These are phyloP conservation scores for Rhizopus sp. DNA, from an alignment of 371 early-diverging fungal species.

Conservation along the genomic window DNA sequence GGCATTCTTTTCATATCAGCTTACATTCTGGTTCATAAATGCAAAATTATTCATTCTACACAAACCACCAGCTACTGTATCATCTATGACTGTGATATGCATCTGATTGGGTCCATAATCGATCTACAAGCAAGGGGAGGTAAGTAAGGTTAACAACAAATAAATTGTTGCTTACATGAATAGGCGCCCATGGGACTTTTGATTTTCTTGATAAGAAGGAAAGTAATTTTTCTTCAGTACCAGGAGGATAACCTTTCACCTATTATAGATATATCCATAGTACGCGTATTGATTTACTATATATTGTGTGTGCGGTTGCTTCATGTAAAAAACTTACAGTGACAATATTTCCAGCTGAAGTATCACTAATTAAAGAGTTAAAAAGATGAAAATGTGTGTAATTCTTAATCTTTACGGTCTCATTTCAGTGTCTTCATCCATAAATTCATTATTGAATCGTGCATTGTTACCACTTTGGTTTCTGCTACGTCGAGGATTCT, in stretches of 20 bases:
- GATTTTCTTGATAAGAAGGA: constrained; percentile 41
- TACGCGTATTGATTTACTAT: neutral
- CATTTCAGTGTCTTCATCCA: constrained; percentile 48
- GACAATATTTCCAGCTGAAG: constrained; percentile 12
- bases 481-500: constrained; percentile 19
- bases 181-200: constrained; percentile 37
- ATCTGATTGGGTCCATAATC: constrained; percentile 17
- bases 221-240: constrained; percentile 35
- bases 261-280: constrained; percentile 7
- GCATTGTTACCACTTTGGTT: constrained; percentile 11
- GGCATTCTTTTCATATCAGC: neutral
- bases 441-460: constrained; percentile 32
- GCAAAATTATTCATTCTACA: constrained; percentile 32
- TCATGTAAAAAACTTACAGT: constrained; percentile 15
- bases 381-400: neutral
- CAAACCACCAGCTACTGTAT: constrained; percentile 20
- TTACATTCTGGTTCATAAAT: constrained; percentile 25
- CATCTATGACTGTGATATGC: constrained; percentile 31
- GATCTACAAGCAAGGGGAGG: constrained; percentile 5
- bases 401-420: constrained; percentile 11
- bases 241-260: constrained; percentile 39
- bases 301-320: neutral
- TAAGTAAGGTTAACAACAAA: neutral
- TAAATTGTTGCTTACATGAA: constrained; percentile 26
- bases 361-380: constrained; percentile 11